Evolutionary conservation across 163 green algal genomes (phyloP), one percentile per base, ranked within the genome.

Genomic region (Scenedesmus sp.): DNA sequence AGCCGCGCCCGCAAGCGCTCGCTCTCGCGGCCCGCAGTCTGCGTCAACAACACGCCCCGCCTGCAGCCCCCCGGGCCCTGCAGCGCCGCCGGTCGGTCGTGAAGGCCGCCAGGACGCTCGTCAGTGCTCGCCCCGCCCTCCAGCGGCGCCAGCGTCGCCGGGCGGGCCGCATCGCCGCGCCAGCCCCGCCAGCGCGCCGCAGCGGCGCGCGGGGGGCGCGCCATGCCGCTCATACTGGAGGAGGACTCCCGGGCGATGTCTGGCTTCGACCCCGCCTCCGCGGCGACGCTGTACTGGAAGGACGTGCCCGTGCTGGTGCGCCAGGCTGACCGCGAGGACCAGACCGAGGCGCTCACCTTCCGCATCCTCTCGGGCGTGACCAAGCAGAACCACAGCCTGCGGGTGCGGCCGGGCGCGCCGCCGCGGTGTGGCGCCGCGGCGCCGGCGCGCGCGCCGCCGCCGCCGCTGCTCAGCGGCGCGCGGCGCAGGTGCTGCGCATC

Each of bases 231-330:
- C 0, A 45, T 89, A 33, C 53, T 86, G 10, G 73, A 86, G 22
- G 77, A 85, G 24, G 85, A 88, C 66, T 4, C 53, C 1, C 69
- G 64, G 42, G 65, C 67, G 28, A 26, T 51, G 0, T 78, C 58
- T 3, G 86, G 84, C 17, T 92, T 93, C 67, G 89, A 93, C 60
- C 72, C 88, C 2, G 53, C 79, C 11, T 87, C 80, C 31, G 87
- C 89, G 4, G 82, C 18, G 0, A 95, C 88, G 4, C 63, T 95
- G 7, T 96, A 91, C 58, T 95, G 89, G 92, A 86, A 89, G 36
- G 53, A 75, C 3, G 85, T 94, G 9, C 90, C 91, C 6, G 86
- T 94, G 5, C 69, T 91, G 6, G 26, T 94, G 10, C 83, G 82
- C 20, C 75, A 87, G 24, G 45, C 72, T 17, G 89, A 94, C 67